Base-by-base conservation (phyloP, 139 green algal species). In the Volvox africanus region DNA sequence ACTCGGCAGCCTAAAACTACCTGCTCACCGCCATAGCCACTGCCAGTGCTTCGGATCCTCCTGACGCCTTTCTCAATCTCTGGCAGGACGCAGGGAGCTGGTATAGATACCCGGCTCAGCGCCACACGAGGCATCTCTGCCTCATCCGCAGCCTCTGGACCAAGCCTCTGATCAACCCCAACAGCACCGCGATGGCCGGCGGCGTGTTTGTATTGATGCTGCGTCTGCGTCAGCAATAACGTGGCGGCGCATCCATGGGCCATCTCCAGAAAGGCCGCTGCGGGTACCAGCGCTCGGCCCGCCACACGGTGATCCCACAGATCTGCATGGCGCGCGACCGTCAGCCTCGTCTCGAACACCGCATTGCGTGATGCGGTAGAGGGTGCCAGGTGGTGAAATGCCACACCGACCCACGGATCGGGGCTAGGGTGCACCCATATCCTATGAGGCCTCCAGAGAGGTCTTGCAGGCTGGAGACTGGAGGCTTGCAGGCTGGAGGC, bases 221-320 rank as follows among this genome's bases (percentile, higher is more conserved):
- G 61, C 84, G 3, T 36, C 67, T 24, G 68, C 0, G 20, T 20
- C 55, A 77, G 81, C 14, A 87, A n/a, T 67, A 88, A 67, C 9
- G 36, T 28, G 26, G 65, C 36, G 26, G 50, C 61, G 50, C 67
- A 61, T 24, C 67, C 68, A 22, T 24, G 36, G 22, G 93, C 94
- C 32, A 95, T 37, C 69, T 97, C 94, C 61, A 98, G 84, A 80
- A 97, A 95, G 69, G 92, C 92, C 0, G 95, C 96, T 0, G 95
- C 97, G 9, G 97, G 97, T 76, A 98, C 89, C 24, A 92, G 61
- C 79, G 91, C 68, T 6, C 2, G 76, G 26, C 93, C 94, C 36
- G 80, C 93, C 12, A 98, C 96, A 0, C 93, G 26, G 78, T 98
- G 97, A 67, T 98, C 95, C 87, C 93, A 96, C 26, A 97, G n/a